These are phyloP conservation scores for Nematodospora anomalae DNA, from an alignment of 1,139 yeast species.

Conservation along the genomic window DNA sequence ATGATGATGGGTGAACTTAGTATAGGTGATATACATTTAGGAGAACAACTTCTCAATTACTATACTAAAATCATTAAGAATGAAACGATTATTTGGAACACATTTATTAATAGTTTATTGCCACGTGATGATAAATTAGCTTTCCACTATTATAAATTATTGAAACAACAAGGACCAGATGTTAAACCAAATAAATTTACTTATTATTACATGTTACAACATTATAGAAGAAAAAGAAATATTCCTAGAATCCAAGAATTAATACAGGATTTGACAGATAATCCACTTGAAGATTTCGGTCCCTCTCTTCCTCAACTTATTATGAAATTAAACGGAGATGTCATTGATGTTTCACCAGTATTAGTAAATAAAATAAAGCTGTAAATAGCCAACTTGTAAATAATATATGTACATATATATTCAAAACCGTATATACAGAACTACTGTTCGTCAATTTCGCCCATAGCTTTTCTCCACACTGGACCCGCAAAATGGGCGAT, in stretches of 20 bases:
- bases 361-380: conserved; percentile 5
- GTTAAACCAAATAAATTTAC: conserved; percentile 54
- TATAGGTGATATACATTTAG: conserved; percentile 48
- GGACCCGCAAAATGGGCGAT: conserved; percentile 49
- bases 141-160: conserved; percentile 34
- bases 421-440: conserved; percentile 3
- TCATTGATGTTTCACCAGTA: conserved; percentile 6
- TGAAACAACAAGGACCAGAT: conserved; percentile 18
- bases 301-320: conserved; percentile 34
- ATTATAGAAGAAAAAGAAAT: conserved; percentile 38
- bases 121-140: conserved; percentile 40
- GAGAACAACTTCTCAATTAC: conserved; percentile 48
- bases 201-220: conserved; percentile 53
- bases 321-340: conserved; percentile 6
- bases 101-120: conserved; percentile 53
- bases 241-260: conserved; percentile 34
- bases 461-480: conserved; percentile 47
- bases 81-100: conserved; percentile 56
- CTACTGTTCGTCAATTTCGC: conserved; percentile 26
- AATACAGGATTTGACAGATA: conserved; percentile 34
- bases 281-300: conserved; percentile 38
- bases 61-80: conserved; percentile 32
- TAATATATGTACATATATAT: too few species aligned
- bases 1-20: conserved; percentile 60
- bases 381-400: background rate